Conservation (phyloP, 768 basidiomycete genomes). For the Lepiota brunneoincarnata region DNA sequence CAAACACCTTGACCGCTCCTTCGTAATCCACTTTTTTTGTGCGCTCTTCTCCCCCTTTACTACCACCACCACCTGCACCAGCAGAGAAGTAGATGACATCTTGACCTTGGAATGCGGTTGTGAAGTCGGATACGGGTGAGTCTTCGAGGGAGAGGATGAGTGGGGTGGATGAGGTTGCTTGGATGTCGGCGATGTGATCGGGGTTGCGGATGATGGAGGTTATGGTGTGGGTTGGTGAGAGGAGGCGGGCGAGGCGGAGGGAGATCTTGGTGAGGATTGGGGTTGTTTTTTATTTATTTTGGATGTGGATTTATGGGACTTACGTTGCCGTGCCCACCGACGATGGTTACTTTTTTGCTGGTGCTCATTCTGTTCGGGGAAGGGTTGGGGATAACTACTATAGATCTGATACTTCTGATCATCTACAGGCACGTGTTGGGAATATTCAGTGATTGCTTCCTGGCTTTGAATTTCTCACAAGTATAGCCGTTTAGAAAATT, state of each 20-base stretch:
- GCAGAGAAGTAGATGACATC: conserved; percentile 48
- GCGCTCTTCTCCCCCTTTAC: conserved; percentile 52
- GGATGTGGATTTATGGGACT: not conserved
- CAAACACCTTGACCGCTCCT: conserved; percentile 67
- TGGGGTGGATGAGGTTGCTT: conserved; percentile 38
- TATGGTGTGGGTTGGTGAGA: conserved; percentile 41
- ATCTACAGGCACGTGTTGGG: too few relatives aligned
- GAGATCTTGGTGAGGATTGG: conserved; percentile 30
- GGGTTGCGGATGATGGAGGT: conserved; percentile 54
- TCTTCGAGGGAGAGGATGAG: conserved; percentile 58
- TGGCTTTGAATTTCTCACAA: too few relatives aligned
- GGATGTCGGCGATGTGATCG: conserved; percentile 47
- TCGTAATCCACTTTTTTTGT: conserved; percentile 59
- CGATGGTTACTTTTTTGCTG: conserved; percentile 46
- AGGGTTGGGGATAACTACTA: too few relatives aligned
- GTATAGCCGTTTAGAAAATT: too few relatives aligned
- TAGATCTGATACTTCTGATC: too few relatives aligned
- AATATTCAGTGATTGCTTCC: too few relatives aligned
- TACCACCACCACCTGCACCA: conserved; percentile 59
- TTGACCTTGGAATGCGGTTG: conserved; percentile 37
- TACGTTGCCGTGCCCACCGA: conserved; percentile 47
- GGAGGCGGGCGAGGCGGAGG: conserved; percentile 47
- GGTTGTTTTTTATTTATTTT: not conserved
- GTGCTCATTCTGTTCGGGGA: not conserved
- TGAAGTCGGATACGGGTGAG: conserved; percentile 41